These are phyloP conservation scores for Elsinoe arachidis DNA, from an alignment of 2,329 filamentous ascomycete genomes.

Conservation along the genomic window DNA sequence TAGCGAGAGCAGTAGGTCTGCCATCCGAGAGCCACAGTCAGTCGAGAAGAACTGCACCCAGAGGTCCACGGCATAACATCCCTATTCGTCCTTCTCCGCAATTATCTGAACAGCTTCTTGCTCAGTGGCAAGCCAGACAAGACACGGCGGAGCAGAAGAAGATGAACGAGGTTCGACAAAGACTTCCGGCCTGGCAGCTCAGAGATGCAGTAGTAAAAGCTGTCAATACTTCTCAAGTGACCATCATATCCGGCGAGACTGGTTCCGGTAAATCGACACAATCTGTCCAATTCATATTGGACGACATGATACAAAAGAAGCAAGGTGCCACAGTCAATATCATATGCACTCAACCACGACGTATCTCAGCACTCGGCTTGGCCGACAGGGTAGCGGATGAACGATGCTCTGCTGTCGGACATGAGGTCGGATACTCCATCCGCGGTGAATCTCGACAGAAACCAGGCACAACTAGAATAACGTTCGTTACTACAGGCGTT, in stretches of 20 bases:
- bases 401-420: conserved; percentile 68
- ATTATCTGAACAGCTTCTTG: conserved; percentile 50
- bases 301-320: conserved; percentile 71
- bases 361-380: conserved; percentile 87
- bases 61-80: conserved; percentile 17
- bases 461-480: conserved; percentile 69
- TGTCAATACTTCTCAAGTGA: conserved; percentile 72
- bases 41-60: conserved; percentile 35
- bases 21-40: neutral
- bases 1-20: conserved; percentile 54
- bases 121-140: conserved; percentile 63
- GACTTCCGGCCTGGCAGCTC: conserved; percentile 80
- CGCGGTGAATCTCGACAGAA: conserved; percentile 77
- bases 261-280: conserved; percentile 96
- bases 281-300: conserved; percentile 89
- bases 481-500: conserved; percentile 92
- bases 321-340: conserved; percentile 77
- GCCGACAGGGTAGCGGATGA: conserved; percentile 94
- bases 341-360: conserved; percentile 86
- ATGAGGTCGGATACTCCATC: conserved; percentile 86
- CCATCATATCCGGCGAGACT: conserved; percentile 94
- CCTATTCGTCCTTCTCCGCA: conserved; percentile 53
- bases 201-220: conserved; percentile 67
- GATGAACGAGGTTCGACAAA: conserved; percentile 65
- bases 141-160: conserved; percentile 55